These are phyloP conservation scores for Fusarium chuoi DNA, from an alignment of 2,329 filamentous ascomycete genomes.

Conservation along the genomic window DNA sequence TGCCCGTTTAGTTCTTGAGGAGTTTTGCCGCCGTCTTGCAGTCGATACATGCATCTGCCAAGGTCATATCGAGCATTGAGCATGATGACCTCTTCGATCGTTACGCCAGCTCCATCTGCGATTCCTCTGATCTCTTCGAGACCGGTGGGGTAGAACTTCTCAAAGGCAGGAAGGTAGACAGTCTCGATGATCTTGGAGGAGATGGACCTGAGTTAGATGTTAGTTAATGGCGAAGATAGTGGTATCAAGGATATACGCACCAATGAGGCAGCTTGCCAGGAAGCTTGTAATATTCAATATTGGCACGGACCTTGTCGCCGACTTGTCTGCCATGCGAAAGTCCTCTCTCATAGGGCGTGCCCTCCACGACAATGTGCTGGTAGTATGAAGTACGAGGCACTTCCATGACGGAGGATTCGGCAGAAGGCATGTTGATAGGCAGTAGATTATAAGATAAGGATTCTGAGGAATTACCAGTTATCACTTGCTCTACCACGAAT, in stretches of 20 bases:
- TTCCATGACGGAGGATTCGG: background rate
- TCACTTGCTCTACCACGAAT: background rate
- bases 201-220: background rate
- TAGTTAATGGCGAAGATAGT: too few relatives aligned
- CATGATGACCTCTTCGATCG: background rate
- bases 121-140: background rate
- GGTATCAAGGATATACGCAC: background rate
- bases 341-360: background rate
- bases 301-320: background rate
- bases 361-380: background rate
- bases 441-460: accelerated
- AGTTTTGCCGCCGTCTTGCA: background rate
- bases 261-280: background rate
- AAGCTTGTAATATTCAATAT: background rate
- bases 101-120: background rate
- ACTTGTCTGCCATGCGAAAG: background rate
- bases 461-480: background rate
- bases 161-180: background rate
- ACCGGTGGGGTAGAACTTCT: background rate
- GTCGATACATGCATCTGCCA: background rate
- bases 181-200: background rate
- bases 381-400: background rate
- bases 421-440: background rate
- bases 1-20: accelerated
- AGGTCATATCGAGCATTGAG: background rate